Evolutionary conservation across 345 rosid species (phyloP).

Genomic region (Citrus sp.): DNA sequence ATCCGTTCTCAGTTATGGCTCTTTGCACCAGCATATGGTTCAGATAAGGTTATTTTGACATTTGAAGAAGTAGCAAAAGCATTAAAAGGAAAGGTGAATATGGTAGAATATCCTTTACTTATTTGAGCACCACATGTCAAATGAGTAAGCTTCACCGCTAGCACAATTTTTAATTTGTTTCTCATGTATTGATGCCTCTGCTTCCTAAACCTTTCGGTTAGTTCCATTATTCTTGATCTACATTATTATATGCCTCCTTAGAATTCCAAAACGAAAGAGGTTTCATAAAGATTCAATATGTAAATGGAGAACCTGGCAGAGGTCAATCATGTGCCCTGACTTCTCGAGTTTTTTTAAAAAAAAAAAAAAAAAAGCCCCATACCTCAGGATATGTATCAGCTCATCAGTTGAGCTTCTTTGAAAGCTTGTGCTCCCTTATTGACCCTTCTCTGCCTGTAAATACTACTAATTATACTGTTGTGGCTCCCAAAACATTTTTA

Average conservation of each 20-base stretch:
- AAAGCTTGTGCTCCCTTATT: background rate
- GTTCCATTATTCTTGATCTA: background rate
- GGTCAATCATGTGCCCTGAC: background rate
- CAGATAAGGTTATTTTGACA: background rate
- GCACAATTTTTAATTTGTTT: background rate
- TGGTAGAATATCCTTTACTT: background rate
- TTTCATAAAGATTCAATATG: background rate
- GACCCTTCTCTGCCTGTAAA: background rate
- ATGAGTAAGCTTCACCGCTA: background rate
- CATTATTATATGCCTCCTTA: background rate
- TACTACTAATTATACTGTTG: background rate
- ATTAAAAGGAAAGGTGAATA: slow-evolving; percentile 23
- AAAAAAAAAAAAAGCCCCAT: background rate
- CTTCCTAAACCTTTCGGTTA: background rate
- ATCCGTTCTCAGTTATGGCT: slow-evolving; percentile 22
- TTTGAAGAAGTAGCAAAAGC: slow-evolving; percentile 18
- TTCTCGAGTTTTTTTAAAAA: background rate
- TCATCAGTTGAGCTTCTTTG: background rate
- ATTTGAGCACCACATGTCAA: background rate
- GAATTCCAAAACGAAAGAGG: background rate
- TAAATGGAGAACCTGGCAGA: background rate
- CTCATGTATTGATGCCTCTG: background rate
- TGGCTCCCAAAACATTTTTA: background rate
- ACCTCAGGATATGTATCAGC: background rate
- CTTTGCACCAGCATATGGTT: slow-evolving; percentile 10